phyloP scores from a whole-genome alignment of 805 yeast species.

The Kregervanrija delftensis region DNA sequence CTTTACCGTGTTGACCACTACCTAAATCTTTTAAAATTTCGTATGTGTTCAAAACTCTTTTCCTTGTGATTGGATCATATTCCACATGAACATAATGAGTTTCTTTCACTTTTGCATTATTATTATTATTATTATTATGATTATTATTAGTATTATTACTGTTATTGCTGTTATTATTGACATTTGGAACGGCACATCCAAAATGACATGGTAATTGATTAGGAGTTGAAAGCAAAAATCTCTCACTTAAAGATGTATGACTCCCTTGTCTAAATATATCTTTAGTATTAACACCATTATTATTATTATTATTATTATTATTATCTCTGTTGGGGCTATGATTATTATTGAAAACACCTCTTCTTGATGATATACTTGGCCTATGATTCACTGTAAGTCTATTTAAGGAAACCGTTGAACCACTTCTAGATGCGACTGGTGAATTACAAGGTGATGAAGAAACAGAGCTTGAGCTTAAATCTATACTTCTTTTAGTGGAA shows the following conservation, averaged over 20 bases:
- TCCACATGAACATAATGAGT: constrained; percentile 74
- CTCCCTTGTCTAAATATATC: not conserved
- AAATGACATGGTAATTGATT: too few species aligned
- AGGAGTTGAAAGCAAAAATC: too few species aligned
- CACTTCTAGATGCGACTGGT: constrained; percentile 17
- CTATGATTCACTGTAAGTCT: constrained; percentile 13
- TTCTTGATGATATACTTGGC: constrained; percentile 4
- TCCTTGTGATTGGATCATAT: constrained; percentile 79
- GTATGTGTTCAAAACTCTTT: constrained; percentile 80
- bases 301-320: constrained; percentile 1
- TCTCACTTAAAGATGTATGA: too few species aligned
- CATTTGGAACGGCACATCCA: not conserved
- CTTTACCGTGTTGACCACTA: constrained; percentile 98
- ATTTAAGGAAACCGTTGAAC: constrained; percentile 21
- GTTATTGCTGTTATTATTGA: not conserved
- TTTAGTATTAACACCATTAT: constrained; percentile 1
- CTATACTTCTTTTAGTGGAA: constrained; percentile 13
- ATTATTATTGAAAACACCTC: constrained; percentile 5
- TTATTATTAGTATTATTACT: constrained; percentile 4
- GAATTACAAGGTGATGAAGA: constrained; percentile 12
- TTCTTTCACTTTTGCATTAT: constrained; percentile 55
- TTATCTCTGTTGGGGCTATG: constrained; percentile 7
- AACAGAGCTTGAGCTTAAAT: constrained; percentile 3
- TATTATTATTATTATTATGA: constrained; percentile 1
- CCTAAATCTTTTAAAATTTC: constrained; percentile 87